Evolutionary conservation across 2,329 filamentous ascomycete species (phyloP), one percentile per base, ranked within the genome.

Genomic region (Ceratocystis variospora): DNA sequence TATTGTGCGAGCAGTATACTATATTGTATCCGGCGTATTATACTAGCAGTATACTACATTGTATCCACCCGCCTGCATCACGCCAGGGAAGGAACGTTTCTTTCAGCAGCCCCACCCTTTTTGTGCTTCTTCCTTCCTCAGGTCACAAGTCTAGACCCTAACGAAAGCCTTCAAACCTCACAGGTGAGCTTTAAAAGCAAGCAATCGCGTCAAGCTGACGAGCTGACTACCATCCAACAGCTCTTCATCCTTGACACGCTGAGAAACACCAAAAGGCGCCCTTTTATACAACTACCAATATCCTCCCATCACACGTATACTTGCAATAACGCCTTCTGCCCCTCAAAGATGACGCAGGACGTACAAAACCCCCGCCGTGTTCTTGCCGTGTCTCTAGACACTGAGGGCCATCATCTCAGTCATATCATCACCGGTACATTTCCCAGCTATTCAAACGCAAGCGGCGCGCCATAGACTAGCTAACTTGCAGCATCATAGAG

Each of bases 381-480:
- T 65, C 74, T 87, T 45, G 83, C 83, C 17, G 79, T 87, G 4
- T 80, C 78, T n/a, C 74, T 79, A 53, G 77, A 76, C 66, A 77
- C 74, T 45, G 78, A 78, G 66, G 77, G 74, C 5, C 75, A 79
- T 5, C 77, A 79, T 41, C 73, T 85, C 15, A 75, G 76, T 67
- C 74, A 75, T 28, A 74, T 86, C 10, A 74, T 87, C 45, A 81
- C 81, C 77, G 82, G 84, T 84, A 69, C 25, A 62, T 22, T 22
- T 15, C 63, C 19, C 22, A n/a, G 8, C 17, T 25, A 37, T 41
- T 15, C 7, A 57, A 17, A 5, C 5, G 53, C 22, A 55, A 28
- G 50, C 15, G 37, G 22, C 28, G n/a, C 25, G 50, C 28, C 8
- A 37, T 37, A 37, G 37, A 37, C 37, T 37, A 37, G 44, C 31